Evolutionary conservation across 2,329 filamentous ascomycete genomes (phyloP), one percentile per base, ranked within the genome.

Genomic region (Paraphaeosphaeria minitans): DNA sequence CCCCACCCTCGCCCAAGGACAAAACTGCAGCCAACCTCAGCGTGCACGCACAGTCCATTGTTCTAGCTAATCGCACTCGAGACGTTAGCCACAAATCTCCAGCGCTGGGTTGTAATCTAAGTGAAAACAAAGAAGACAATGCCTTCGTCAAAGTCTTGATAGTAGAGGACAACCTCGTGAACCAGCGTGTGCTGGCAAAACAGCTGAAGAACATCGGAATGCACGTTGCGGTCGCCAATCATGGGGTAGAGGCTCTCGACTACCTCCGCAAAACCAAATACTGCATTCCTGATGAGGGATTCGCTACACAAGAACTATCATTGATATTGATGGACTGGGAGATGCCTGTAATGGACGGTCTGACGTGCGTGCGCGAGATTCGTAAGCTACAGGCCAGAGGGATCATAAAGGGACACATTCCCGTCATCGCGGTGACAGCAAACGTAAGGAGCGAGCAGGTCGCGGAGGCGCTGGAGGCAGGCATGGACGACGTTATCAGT

Each of bases 401-500:
- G 0, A 22, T 63, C 16, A 24, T 77, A 12, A 55, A 19, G 3
- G 60, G 58, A 0, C 62, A 70, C 24, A 56, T 75, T 1, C 72
- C 72, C 0, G 65, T 76, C 1, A 73, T 77, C 46, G 74, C 68
- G 9, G 70, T 76, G 1, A 77, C 74, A 7, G 74, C 74, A 2
- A 77, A 77, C 55, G 73, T 73, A 2, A 56, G 75, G n/a, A 57
- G 61, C 43, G 64, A 74, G 50, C 72, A 76, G 57, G 67, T 76
- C 1, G 46, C 66, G 2, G 61, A 43, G 10, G 71, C 73, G 0
- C 59, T 74, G 14, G 55, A 68, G 27, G 72, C 69, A 0, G 75
- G 74, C 3, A 76, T 76, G 73, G 73, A 75, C n/a, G 67, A 74
- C 75, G 86, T 93, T 45, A 89, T 94, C 37, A 88, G 89, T 1